A percentile compares a stretch with the other conserved stretches of the same genome.
Conservation (phyloP, 164 flowering plant genomes). For the Tinospora cordifolia region DNA sequence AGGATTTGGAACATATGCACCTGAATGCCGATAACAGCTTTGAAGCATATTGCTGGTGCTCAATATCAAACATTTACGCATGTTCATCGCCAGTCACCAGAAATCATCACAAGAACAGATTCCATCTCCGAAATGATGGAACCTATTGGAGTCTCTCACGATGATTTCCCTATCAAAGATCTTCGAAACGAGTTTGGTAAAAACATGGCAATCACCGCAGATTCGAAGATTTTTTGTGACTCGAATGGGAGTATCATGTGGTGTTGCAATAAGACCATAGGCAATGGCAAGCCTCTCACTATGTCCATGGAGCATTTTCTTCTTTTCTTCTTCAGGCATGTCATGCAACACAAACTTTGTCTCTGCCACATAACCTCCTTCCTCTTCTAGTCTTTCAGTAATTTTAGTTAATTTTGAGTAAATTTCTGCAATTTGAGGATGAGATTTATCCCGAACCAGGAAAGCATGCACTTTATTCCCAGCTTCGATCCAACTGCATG, state of each 20-base stretch:
- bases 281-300: conserved; percentile 86
- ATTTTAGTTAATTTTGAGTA: conserved; percentile 40
- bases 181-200: conserved; percentile 53
- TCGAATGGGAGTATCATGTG: conserved; percentile 35
- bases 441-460: conserved; percentile 56
- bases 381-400: conserved; percentile 35
- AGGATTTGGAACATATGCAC: no score
- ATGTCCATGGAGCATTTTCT: conserved; percentile 56
- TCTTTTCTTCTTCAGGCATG: conserved; percentile 59
- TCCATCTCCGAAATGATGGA: conserved; percentile 65
- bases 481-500: conserved; percentile 82
- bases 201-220: conserved; percentile 74
- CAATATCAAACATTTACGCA: no score
- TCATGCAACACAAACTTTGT: conserved; percentile 60
- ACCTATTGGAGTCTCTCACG: conserved; percentile 75
- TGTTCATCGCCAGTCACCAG: conserved; percentile 41
- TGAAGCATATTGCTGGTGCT: no score
- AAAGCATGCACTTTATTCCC: conserved; percentile 57
- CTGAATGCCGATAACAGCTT: no score
- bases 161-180: conserved; percentile 42
- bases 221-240: conserved; percentile 42
- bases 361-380: conserved; percentile 57
- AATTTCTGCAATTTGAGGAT: conserved; percentile 47
- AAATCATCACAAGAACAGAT: conserved; percentile 73
- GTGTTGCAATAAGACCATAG: conserved; percentile 45